phyloP scores from a whole-genome alignment of 1,284 basidiomycete genomes.

The Ceratobasidium sp. region DNA sequence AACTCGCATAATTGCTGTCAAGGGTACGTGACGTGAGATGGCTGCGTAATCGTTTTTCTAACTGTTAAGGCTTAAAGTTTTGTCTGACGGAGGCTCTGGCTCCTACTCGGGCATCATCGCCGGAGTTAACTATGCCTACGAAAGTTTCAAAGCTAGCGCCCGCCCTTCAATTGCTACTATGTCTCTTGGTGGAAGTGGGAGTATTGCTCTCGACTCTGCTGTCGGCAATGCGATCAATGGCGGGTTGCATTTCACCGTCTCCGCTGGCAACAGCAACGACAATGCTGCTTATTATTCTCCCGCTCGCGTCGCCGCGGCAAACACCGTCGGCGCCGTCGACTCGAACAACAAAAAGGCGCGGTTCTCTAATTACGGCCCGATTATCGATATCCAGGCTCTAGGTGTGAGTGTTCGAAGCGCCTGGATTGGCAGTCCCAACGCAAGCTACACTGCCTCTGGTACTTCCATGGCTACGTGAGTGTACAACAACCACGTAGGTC shows the following conservation, averaged over 20 bases:
- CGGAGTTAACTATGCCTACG: constrained; percentile 88
- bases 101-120: constrained; percentile 92
- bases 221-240: constrained; percentile 71
- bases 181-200: constrained; percentile 29
- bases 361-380: constrained; percentile 82
- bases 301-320: constrained; percentile 78
- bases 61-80: constrained; percentile 67
- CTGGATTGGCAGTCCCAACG: constrained; percentile 71
- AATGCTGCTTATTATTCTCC: constrained; percentile 58
- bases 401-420: constrained; percentile 85
- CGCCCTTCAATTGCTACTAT: constrained; percentile 37
- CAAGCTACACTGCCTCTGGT: constrained; percentile 79
- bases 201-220: constrained; percentile 47
- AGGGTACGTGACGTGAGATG: neutral
- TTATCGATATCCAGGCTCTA: constrained; percentile 52
- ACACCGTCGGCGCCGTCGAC: constrained; percentile 90
- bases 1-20: constrained; percentile 34
- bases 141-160: constrained; percentile 58
- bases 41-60: neutral
- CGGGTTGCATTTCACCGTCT: constrained; percentile 95
- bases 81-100: constrained; percentile 93
- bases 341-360: constrained; percentile 88
- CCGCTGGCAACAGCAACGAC: constrained; percentile 82
- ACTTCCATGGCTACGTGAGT: constrained; percentile 72
- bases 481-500: neutral